Evolutionary conservation across 805 yeast genomes (phyloP).

Genomic region (Lipomyces mesembrius): DNA sequence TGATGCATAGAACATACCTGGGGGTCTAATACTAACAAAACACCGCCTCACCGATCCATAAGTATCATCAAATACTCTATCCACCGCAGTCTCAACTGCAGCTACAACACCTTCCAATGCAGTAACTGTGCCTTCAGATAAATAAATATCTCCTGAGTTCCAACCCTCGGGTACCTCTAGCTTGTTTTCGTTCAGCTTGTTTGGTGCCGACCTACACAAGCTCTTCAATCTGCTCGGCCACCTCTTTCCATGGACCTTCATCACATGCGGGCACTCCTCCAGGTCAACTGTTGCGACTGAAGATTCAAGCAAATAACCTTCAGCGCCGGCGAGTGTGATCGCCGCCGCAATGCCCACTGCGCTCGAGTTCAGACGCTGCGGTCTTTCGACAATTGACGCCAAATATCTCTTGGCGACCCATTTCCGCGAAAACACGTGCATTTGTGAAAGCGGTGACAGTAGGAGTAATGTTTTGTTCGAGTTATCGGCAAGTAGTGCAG

Average conservation of each 20-base stretch:
- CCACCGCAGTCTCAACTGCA: conserved; percentile 73
- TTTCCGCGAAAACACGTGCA: conserved; percentile 71
- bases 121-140: conserved; percentile 64
- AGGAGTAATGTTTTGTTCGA: conserved; percentile 51
- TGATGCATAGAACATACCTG: conserved; percentile 20
- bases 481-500: neutral
- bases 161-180: conserved; percentile 80
- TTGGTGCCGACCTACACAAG: conserved; percentile 63
- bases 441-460: conserved; percentile 69
- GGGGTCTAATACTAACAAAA: conserved; percentile 34
- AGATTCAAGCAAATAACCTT: conserved; percentile 40
- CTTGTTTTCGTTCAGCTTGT: conserved; percentile 56
- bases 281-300: conserved; percentile 14
- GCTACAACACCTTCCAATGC: conserved; percentile 81
- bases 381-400: conserved; percentile 77
- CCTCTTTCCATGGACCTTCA: conserved; percentile 69
- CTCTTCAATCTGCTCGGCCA: conserved; percentile 68
- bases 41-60: conserved; percentile 38
- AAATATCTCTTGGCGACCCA: conserved; percentile 76
- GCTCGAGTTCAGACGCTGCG: conserved; percentile 75
- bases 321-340: conserved; percentile 64
- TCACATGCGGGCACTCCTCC: conserved; percentile 57
- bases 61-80: conserved; percentile 51
- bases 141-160: conserved; percentile 82
- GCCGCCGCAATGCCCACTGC: conserved; percentile 83